phyloP scores from a whole-genome alignment of 495 filamentous ascomycete genomes.

The Podospora bellae-mahoneyi region DNA sequence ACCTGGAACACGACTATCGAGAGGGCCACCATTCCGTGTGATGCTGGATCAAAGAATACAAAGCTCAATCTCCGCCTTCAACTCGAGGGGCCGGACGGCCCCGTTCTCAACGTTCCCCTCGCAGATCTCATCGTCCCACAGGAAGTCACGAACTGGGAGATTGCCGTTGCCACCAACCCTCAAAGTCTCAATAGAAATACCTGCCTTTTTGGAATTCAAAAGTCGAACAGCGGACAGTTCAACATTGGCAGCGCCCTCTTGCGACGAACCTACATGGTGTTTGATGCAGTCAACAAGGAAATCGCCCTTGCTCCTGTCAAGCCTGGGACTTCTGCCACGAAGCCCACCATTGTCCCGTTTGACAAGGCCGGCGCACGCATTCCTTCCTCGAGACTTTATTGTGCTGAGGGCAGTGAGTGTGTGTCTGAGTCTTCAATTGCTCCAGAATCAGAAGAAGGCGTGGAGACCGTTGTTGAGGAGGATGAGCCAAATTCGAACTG shows the following conservation, averaged over 20 bases:
- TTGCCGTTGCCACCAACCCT: neutral
- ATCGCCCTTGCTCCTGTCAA: constrained; percentile 8
- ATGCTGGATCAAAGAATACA: neutral
- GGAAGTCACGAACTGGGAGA: constrained; percentile 4
- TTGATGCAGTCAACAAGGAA: constrained; percentile 8
- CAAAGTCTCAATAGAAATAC: neutral
- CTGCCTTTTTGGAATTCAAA: constrained; percentile 11
- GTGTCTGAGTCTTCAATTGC: neutral
- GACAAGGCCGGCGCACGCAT: constrained; percentile 13
- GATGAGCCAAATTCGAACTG: neutral
- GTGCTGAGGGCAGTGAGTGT: neutral
- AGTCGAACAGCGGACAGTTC: neutral
- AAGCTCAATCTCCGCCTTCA: constrained; percentile 6
- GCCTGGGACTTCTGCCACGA: neutral
- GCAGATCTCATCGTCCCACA: neutral
- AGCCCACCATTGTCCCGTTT: constrained; percentile 12
- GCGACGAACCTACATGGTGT: constrained; percentile 10
- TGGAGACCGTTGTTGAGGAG: neutral
- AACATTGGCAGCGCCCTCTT: constrained; percentile 9
- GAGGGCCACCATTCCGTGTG: constrained; percentile 3
- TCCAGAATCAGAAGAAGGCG: neutral
- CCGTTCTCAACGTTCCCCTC: constrained; percentile 8
- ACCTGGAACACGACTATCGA: constrained; percentile 1
- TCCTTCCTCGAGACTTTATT: constrained; percentile 14
- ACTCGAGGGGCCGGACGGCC: constrained; percentile 6